Evolutionary conservation across 148 eudicot species (phyloP).

Genomic region (Vaccinium macrocarpon): DNA sequence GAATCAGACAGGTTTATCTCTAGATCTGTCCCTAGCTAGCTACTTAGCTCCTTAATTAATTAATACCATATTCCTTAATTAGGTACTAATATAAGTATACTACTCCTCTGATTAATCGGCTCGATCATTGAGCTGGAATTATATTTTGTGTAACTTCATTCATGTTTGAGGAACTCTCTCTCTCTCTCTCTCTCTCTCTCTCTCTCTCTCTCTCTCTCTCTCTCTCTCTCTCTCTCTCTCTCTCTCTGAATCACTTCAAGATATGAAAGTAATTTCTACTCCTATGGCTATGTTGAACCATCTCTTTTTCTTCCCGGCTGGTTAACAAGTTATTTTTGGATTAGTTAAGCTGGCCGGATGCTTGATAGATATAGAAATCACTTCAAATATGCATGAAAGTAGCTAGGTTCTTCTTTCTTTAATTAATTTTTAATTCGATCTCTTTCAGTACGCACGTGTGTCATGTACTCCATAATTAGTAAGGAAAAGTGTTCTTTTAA

Average conservation of each 20-base stretch:
- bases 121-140: background rate
- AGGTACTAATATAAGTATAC: background rate
- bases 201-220: background rate
- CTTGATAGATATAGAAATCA: background rate
- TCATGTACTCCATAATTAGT: too few relatives aligned
- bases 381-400: background rate
- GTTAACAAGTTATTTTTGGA: background rate
- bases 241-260: background rate
- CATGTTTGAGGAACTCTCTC: background rate
- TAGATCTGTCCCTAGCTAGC: too few relatives aligned
- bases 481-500: too few relatives aligned
- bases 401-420: too few relatives aligned
- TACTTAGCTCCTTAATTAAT: background rate
- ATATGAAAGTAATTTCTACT: background rate
- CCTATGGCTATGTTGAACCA: background rate
- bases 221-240: background rate
- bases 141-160: background rate
- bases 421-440: too few relatives aligned
- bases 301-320: background rate
- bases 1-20: slow-evolving; percentile 60
- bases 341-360: too few relatives aligned
- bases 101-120: background rate
- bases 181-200: background rate
- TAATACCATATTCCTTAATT: background rate
- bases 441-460: too few relatives aligned